phyloP scores from a whole-genome alignment of 441 rosid species.

The Brassica hybrid region DNA sequence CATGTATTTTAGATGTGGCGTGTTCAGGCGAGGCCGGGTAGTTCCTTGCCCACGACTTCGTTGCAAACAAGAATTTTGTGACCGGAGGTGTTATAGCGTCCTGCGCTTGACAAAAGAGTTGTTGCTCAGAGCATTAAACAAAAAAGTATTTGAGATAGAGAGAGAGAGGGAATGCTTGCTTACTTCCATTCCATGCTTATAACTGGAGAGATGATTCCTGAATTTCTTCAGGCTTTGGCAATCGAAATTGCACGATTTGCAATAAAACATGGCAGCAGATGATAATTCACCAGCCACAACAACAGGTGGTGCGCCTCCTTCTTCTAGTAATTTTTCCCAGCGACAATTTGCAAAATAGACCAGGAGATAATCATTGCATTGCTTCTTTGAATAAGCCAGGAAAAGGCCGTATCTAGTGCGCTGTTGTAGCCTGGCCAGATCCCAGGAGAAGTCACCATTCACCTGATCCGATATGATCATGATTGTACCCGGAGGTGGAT shows the following conservation, averaged over 20 bases:
- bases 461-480: constrained; percentile 19
- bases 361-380: not conserved
- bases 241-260: constrained; percentile 5
- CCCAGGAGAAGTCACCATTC: accelerated
- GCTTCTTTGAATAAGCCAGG: constrained; percentile 14
- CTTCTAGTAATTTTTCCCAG: not conserved
- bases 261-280: not conserved
- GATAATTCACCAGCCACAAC: not conserved
- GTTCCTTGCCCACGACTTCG: not conserved
- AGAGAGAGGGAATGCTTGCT: not conserved
- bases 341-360: constrained; percentile 20
- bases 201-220: constrained; percentile 14
- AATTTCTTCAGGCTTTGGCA: not conserved
- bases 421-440: not conserved
- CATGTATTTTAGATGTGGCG: not conserved
- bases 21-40: not conserved
- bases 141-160: not conserved
- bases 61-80: not conserved
- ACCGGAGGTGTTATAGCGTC: not conserved
- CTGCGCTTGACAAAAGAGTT: not conserved
- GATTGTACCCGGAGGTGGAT: constrained; percentile 8
- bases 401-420: not conserved
- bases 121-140: not conserved
- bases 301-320: not conserved
- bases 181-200: constrained; percentile 1